Percentiles rank a stretch among this genome's conserved stretches.
These are phyloP conservation scores for Phalaenopsis aphrodite DNA, from an alignment of 106 monocot species.

Conservation along the genomic window DNA sequence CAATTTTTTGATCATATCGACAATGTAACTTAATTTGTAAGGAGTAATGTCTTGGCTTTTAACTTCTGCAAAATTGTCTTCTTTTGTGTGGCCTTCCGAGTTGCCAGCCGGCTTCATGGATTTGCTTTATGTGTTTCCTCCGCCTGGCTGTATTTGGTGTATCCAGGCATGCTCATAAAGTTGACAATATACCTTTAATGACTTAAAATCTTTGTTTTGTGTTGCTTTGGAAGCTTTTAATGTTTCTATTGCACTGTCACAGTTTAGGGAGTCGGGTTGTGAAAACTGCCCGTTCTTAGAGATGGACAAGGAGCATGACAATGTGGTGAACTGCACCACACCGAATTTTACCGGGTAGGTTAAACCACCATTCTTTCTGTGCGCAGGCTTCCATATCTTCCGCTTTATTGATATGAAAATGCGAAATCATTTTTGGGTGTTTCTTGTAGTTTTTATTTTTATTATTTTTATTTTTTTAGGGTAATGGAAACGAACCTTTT, in stretches of 20 bases:
- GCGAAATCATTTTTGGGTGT: background rate
- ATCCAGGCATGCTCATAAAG: background rate
- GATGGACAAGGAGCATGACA: constrained; percentile 88
- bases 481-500: background rate
- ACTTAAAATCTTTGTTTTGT: background rate
- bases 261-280: constrained; percentile 95
- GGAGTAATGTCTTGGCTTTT: background rate
- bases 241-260: constrained; percentile 6
- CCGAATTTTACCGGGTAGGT: constrained; percentile 92
- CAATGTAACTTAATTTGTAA: background rate
- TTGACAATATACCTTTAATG: background rate
- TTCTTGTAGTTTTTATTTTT: background rate
- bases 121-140: background rate
- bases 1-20: background rate
- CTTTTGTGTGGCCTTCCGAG: background rate
- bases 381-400: background rate
- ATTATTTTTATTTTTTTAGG: background rate
- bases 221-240: background rate
- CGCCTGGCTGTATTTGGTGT: background rate
- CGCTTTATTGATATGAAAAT: background rate
- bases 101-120: background rate
- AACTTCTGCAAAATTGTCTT: background rate
- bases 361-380: background rate
- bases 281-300: constrained; percentile 99
- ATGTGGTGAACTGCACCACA: constrained; percentile 87